phyloP scores from a whole-genome alignment of 2,329 filamentous ascomycete species.

The Phialemonium atrogriseum region DNA sequence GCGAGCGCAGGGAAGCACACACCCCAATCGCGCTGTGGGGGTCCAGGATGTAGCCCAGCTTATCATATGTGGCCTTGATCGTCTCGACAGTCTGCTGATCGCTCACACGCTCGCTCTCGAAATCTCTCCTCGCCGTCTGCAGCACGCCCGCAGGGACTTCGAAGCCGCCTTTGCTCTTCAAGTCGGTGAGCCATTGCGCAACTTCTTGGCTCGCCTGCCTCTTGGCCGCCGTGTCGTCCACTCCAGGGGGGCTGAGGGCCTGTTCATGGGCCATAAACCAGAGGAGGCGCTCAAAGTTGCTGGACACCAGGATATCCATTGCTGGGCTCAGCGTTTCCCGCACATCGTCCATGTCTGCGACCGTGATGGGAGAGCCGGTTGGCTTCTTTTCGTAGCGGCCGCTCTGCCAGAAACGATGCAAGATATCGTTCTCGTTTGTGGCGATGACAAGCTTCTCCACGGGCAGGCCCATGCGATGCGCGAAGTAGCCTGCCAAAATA shows the following conservation, averaged over 20 bases:
- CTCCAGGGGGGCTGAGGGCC: constrained; percentile 45
- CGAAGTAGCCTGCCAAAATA: constrained; percentile 89
- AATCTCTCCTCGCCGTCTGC: constrained; percentile 60
- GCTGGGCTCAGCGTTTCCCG: constrained; percentile 90
- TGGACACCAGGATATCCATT: constrained; percentile 95
- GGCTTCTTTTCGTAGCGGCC: constrained; percentile 84
- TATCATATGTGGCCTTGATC: constrained; percentile 47
- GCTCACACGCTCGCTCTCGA: constrained; percentile 70
- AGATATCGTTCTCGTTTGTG: constrained; percentile 96
- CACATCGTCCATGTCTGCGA: constrained; percentile 64
- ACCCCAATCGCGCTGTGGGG: constrained; percentile 89
- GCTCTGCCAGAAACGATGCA: constrained; percentile 89
- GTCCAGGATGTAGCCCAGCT: constrained; percentile 67
- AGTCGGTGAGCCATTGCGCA: constrained; percentile 64
- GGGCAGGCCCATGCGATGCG: constrained; percentile 51
- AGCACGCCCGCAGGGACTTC: constrained; percentile 69
- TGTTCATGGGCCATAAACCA: constrained; percentile 85
- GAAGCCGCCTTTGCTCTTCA: constrained; percentile 79
- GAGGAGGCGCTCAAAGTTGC: constrained; percentile 91
- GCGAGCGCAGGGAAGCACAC: constrained; percentile 63
- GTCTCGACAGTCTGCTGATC: constrained; percentile 61
- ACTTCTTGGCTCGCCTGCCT: constrained; percentile 70
- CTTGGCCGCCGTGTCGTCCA: constrained; percentile 59
- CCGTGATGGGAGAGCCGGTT: constrained; percentile 45
- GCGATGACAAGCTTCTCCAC: constrained; percentile 83